Conservation (phyloP, 352 stramenopile species). For the Globisporangium splendens region DNA sequence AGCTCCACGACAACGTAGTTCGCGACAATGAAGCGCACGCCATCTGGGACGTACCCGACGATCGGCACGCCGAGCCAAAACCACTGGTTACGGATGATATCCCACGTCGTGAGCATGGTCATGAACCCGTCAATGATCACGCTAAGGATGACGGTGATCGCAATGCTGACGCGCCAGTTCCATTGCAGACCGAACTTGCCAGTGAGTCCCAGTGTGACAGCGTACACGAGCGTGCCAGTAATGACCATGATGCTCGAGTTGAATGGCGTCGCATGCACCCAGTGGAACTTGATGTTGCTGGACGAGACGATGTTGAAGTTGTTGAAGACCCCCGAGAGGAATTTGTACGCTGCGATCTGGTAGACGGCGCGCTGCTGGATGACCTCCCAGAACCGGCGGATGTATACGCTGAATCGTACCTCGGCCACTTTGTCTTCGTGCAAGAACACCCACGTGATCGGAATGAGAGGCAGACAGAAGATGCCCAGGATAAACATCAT, state of each 20-base stretch:
- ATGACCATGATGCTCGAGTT: conserved; percentile 55
- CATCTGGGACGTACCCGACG: conserved; percentile 43
- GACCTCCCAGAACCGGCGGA: conserved; percentile 38
- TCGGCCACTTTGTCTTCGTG: conserved; percentile 8
- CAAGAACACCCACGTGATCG: conserved; percentile 24
- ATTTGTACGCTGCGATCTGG: conserved; percentile 59
- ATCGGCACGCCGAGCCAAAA: conserved; percentile 58
- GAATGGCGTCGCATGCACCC: conserved; percentile 50
- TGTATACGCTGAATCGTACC: conserved; percentile 22
- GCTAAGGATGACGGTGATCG: conserved; percentile 21
- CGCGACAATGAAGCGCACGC: conserved; percentile 54
- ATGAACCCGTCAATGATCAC: conserved; percentile 35
- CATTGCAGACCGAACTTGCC: conserved; percentile 44
- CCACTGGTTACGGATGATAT: conserved; percentile 59
- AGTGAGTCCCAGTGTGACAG: conserved; percentile 31
- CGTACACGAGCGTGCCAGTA: conserved; percentile 40
- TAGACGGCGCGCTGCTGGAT: conserved; percentile 52
- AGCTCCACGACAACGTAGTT: conserved; percentile 67
- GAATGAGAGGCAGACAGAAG: conserved; percentile 26
- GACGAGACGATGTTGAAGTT: conserved; percentile 52
- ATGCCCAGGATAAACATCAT: conserved; percentile 44
- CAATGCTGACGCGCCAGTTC: conserved; percentile 58
- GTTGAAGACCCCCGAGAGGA: conserved; percentile 56
- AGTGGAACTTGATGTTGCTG: conserved; percentile 47
- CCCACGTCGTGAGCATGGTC: conserved; percentile 51